A percentile compares a stretch with the other conserved stretches of the same genome.
phyloP scores from a whole-genome alignment of 169 alveolate species.

The Cryptosporidium viatorum region DNA sequence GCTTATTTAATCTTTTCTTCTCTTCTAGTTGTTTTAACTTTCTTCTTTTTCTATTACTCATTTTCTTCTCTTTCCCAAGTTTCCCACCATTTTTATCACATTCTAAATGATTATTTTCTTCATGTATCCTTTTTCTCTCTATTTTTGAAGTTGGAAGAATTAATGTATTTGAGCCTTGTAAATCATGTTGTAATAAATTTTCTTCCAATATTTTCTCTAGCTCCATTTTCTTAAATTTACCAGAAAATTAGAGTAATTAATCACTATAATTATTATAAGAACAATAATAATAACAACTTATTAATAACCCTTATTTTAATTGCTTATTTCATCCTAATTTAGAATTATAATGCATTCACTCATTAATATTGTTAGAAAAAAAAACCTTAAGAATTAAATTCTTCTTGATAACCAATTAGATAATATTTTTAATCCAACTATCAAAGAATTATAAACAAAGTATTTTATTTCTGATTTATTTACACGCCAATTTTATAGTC shows the following conservation, averaged over 20 bases:
- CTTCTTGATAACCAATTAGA: neutral
- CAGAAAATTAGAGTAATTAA: neutral
- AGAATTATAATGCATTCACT: too few species aligned
- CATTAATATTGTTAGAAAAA: neutral
- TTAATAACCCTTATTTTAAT: neutral
- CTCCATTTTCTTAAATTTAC: neutral
- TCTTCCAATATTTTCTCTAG: constrained; percentile 1
- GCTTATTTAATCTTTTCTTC: constrained; percentile 2
- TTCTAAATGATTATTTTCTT: neutral
- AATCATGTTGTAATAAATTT: neutral
- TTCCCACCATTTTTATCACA: neutral
- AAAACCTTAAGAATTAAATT: too few species aligned
- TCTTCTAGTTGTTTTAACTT: constrained; percentile 58
- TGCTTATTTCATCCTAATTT: neutral
- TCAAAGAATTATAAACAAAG: neutral
- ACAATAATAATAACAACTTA: too few species aligned
- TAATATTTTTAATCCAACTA: neutral
- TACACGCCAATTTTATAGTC: neutral
- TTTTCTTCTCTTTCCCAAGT: neutral
- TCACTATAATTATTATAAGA: too few species aligned
- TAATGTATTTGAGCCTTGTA: constrained; percentile 50
- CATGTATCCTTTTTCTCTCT: constrained; percentile 43
- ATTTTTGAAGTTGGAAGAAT: constrained; percentile 32
- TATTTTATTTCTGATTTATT: neutral
- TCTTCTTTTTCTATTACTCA: constrained; percentile 50